Evolutionary conservation across 2,329 filamentous ascomycete species (phyloP).

Genomic region (Alternaria angustiovoidea): DNA sequence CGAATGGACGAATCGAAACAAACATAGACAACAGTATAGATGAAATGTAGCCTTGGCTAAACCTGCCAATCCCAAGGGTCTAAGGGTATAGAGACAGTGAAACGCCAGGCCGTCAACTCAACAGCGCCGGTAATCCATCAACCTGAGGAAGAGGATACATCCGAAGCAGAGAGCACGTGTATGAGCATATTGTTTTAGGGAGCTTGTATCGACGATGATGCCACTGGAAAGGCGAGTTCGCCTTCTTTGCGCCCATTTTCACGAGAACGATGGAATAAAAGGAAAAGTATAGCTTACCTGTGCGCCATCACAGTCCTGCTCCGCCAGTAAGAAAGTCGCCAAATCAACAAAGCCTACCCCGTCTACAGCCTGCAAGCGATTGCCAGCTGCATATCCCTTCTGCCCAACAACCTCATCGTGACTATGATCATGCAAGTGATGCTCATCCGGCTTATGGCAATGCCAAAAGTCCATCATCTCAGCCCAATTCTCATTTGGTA

Average conservation of each 20-base stretch:
- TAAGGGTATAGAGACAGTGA: conserved; percentile 43
- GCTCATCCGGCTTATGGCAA: conserved; percentile 85
- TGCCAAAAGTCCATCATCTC: conserved; percentile 99
- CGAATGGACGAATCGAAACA: neutral
- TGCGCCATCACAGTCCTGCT: conserved; percentile 67
- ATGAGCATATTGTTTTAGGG: conserved; percentile 58
- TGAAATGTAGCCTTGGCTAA: conserved; percentile 43
- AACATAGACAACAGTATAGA: neutral
- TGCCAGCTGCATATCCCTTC: conserved; percentile 84
- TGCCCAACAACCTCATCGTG: conserved; percentile 39
- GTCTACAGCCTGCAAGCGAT: conserved; percentile 70
- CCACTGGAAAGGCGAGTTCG: conserved; percentile 58
- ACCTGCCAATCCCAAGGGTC: conserved; percentile 45
- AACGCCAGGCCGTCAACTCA: conserved; percentile 43
- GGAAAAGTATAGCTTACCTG: conserved; percentile 50
- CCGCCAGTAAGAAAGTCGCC: conserved; percentile 75
- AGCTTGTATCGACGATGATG: conserved; percentile 66
- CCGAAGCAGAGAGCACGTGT: conserved; percentile 30
- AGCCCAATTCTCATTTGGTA: conserved; percentile 97
- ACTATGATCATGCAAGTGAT: conserved; percentile 63
- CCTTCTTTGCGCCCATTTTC: conserved; percentile 64
- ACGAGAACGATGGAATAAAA: neutral
- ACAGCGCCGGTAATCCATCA: conserved; percentile 39
- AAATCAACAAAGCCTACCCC: conserved; percentile 82
- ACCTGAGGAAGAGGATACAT: conserved; percentile 40